Evolutionary conservation across 352 stramenopile genomes (phyloP), one percentile per base, ranked within the genome.

Genomic region (Phytophthora pluvialis): DNA sequence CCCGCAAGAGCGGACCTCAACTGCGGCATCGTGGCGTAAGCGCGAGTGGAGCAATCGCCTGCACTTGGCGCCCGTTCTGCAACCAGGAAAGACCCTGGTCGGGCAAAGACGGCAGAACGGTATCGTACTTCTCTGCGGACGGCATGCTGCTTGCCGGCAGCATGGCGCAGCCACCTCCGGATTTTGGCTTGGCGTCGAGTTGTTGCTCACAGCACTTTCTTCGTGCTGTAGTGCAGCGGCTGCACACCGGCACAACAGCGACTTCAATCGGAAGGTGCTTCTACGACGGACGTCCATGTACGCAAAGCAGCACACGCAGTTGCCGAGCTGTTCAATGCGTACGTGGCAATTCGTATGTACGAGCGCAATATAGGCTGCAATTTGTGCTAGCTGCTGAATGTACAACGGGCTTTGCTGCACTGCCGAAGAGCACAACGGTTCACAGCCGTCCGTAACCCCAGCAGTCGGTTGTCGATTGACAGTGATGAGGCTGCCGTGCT

Each of bases 181-280:
- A 2, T 11, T 42, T 18, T 1, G 16, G 10, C 36, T 42, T 18
- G 13, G 16, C 57, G 48, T 66, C 58, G 48, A 47, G 31, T 60
- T 46, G 48, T 60, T 47, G 58, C 39, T 60, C 32, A 66, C 31
- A 40, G 58, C 48, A 60, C 39, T 60, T 66, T 66, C 31, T 66
- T 66, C 58, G 49, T 16, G 39, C 48, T 60, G 39, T n/a, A 28
- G 0, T 46, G 49, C 58, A 59, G 57, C 57, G 57, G 46, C 46
- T 64, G 46, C 57, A 58, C 36, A 21, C 33, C 16, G 26, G 32
- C 39, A 31, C n/a, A 18, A 18, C 12, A 29, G 18, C 38, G 29
- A 60, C 29, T 65, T 65, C 57, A 60, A 44, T 54, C 5, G 32
- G 16, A 12, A 4, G 18, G 32, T 44, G 32, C 47, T 55, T 65